Percentiles rank a stretch among this genome's conserved stretches.
These are phyloP conservation scores for Lindgomyces ingoldianus DNA, from an alignment of 495 filamentous ascomycete genomes.

Conservation along the genomic window DNA sequence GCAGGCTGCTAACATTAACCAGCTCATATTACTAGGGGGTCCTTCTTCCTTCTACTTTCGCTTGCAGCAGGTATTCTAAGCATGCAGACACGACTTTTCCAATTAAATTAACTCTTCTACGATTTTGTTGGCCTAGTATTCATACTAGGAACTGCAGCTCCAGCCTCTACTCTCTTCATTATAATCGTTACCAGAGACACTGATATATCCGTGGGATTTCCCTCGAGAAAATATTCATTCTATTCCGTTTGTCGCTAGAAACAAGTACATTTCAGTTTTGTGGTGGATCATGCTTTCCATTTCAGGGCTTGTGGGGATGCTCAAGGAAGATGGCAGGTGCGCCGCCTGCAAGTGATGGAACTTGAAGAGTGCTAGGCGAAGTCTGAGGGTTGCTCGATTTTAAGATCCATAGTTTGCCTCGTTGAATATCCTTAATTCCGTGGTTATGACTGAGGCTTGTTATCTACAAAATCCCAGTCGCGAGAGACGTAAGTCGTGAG, in stretches of 20 bases:
- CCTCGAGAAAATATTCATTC: background rate
- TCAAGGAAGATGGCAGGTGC: background rate
- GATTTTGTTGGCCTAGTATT: background rate
- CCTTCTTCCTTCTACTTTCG: conserved; percentile 1
- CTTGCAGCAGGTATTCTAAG: conserved; percentile 6
- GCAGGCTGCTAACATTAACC: background rate
- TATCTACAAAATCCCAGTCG: too few relatives aligned
- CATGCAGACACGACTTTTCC: conserved; percentile 5
- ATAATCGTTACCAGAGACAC: too few relatives aligned
- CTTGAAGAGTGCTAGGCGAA: too few relatives aligned
- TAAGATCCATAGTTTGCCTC: too few relatives aligned
- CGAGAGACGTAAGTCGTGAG: too few relatives aligned
- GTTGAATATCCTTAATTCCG: too few relatives aligned
- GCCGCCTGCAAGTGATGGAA: too few relatives aligned
- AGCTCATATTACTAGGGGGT: background rate
- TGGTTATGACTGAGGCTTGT: too few relatives aligned
- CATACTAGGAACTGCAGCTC: too few relatives aligned
- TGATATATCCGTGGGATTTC: background rate
- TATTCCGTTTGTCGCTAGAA: background rate
- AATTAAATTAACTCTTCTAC: background rate
- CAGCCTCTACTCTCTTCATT: too few relatives aligned
- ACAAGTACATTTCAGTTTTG: background rate
- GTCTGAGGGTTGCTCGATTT: too few relatives aligned
- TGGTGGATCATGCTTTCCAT: background rate
- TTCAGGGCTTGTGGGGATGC: background rate